Evolutionary conservation across 2,329 filamentous ascomycete genomes (phyloP), one percentile per base, ranked within the genome.

Genomic region (Arthrobotrys sinensis): DNA sequence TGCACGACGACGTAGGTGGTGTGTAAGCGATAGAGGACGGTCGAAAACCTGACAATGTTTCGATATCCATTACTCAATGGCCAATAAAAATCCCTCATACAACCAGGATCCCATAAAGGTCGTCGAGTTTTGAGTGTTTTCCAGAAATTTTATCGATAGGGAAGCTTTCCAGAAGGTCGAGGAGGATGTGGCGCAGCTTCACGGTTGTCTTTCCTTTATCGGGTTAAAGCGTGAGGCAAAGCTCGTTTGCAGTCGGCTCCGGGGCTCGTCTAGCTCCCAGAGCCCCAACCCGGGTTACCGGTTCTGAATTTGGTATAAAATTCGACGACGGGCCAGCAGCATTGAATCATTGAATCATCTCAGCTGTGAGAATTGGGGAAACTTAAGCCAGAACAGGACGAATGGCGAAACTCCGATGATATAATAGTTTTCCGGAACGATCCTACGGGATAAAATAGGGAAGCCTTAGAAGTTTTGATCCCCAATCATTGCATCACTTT

Each of bases 41-140:
- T 28, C 24, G 24, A 28, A 67, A 46, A 53, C 24, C 32, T 38
- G 38, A 36, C 46, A 34, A 16, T 40, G 45, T 32, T 46, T 32
- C 5, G 64, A 55, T 76, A 68, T 66, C 52, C 57, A 52, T 75
- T 53, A 57, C 34, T 21, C 19, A 77, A 71, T 43, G 43, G 62
- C 73, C 73, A 77, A 77, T 77, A 48, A 77, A 77, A 77, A 77
- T 77, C 60, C 73, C 73, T 77, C 73, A 77, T 77, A 77, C 32
- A 67, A 71, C 64, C 50, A 43, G n/a, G 55, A 36, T 60, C 14
- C 70, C 55, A 36, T 43, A 48, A 40, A 19, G 10, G 45, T 76
- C 34, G 21, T 48, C 19, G 7, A 11, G 21, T 28, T 55, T 57
- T 16, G 40, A 70, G 55, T 53, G 50, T 60, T 77, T 28, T 69